A percentile compares a stretch with the other conserved stretches of the same genome.
Evolutionary conservation across 768 basidiomycete genomes (phyloP).

Genomic region (Coprinopsis sp.): DNA sequence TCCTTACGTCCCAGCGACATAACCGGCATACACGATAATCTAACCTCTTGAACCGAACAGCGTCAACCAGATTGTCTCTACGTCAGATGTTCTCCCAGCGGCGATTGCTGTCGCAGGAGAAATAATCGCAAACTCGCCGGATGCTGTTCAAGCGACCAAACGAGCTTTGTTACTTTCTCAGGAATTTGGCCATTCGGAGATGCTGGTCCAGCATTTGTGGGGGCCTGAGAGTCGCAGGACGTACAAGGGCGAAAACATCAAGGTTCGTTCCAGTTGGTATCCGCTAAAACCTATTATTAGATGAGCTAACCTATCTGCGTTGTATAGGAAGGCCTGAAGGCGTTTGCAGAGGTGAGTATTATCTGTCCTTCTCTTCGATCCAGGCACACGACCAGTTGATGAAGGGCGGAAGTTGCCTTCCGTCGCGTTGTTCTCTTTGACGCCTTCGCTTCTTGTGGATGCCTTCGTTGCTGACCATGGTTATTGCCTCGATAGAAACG

Average conservation of each 20-base stretch:
- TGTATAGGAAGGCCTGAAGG: conserved; percentile 62
- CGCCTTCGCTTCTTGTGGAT: background rate
- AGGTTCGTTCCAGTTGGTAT: conserved; percentile 34
- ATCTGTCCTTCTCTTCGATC: background rate
- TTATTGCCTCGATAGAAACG: conserved; percentile 10
- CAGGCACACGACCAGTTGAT: too few relatives aligned
- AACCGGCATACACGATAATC: background rate
- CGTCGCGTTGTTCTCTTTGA: background rate
- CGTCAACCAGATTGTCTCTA: conserved; percentile 67
- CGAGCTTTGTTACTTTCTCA: conserved; percentile 57
- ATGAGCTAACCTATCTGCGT: conserved; percentile 5
- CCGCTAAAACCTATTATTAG: conserved; percentile 1
- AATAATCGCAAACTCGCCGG: conserved; percentile 67
- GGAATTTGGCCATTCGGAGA: conserved; percentile 46
- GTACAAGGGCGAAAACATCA: conserved; percentile 64
- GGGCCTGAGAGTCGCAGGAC: conserved; percentile 47
- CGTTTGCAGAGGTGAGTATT: conserved; percentile 57
- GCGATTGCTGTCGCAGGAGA: conserved; percentile 60
- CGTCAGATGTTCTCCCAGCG: conserved; percentile 47
- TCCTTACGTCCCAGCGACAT: too few relatives aligned
- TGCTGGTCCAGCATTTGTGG: conserved; percentile 41
- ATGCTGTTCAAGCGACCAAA: conserved; percentile 75
- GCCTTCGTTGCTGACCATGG: background rate
- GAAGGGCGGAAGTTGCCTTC: too few relatives aligned
- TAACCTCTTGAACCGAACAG: conserved; percentile 29